Conservation (phyloP, 805 yeast genomes). For the Kodamaea kakaduensis region DNA sequence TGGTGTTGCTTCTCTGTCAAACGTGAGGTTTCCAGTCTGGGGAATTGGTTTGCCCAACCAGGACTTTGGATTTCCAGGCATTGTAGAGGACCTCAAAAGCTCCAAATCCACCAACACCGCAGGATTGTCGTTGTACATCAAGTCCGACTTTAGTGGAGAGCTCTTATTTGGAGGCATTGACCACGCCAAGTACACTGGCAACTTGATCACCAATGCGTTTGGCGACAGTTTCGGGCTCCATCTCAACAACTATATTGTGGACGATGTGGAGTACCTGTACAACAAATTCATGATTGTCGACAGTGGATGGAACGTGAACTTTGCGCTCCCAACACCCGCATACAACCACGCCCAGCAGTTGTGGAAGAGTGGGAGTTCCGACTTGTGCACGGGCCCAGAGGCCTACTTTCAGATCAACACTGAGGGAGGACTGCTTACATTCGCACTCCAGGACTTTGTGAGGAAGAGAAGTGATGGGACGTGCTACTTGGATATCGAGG, state of each 20-base stretch:
- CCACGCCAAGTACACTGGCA: conserved; percentile 55
- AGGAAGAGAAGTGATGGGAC: not conserved
- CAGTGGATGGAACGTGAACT: not conserved
- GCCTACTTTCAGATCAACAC: not conserved
- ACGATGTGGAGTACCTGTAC: not conserved
- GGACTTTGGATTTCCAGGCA: not conserved
- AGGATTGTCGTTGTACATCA: not conserved
- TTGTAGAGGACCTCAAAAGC: not conserved
- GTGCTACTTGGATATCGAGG: not conserved
- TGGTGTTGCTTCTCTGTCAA: not conserved
- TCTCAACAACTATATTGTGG: not conserved
- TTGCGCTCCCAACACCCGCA: not conserved
- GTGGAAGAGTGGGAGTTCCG: not conserved
- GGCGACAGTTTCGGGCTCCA: not conserved
- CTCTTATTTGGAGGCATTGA: conserved; percentile 73
- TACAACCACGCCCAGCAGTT: not conserved
- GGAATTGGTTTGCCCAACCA: not conserved
- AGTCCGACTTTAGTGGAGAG: conserved; percentile 36
- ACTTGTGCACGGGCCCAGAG: not conserved
- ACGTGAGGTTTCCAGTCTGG: not conserved
- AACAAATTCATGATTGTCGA: not conserved
- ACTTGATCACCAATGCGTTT: conserved; percentile 16
- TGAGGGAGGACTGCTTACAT: not conserved
- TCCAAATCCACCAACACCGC: not conserved
- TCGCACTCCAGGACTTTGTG: not conserved